A percentile compares a stretch with the other conserved stretches of the same genome.
Evolutionary conservation across 768 basidiomycete species (phyloP).

Genomic region (Boletus edulis): DNA sequence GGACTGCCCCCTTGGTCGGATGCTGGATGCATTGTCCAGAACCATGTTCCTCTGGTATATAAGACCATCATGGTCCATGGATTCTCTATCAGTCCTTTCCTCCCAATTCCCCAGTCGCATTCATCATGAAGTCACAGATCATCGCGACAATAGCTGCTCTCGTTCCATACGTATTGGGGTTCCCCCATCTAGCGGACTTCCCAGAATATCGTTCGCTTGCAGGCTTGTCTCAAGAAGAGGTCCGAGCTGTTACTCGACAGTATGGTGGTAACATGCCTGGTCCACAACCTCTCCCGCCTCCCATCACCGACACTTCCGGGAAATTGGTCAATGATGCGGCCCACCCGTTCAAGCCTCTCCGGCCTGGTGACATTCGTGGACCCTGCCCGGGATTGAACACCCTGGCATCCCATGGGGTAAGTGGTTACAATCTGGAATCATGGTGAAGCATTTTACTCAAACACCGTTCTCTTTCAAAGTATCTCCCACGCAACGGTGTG

Average conservation of each 20-base stretch:
- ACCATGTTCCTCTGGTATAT: no score
- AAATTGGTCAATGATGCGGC: constrained; percentile 8
- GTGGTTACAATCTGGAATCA: not conserved
- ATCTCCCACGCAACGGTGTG: constrained; percentile 13
- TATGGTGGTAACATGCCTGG: constrained; percentile 15
- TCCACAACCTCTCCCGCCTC: constrained; percentile 8
- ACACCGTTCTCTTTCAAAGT: constrained; percentile 2
- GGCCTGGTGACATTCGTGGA: constrained; percentile 17
- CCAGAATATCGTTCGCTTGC: constrained; percentile 16
- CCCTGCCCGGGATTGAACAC: constrained; percentile 24
- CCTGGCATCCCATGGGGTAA: constrained; percentile 21
- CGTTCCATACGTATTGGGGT: not conserved
- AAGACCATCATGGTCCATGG: no score
- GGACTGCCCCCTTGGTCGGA: no score
- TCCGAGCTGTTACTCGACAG: constrained; percentile 3
- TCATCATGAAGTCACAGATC: not conserved
- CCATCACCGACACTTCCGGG: constrained; percentile 20
- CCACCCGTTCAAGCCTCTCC: constrained; percentile 8
- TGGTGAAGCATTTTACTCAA: not conserved
- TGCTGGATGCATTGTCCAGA: no score
- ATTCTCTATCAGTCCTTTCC: no score
- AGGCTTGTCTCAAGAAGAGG: constrained; percentile 14
- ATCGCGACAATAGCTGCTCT: not conserved
- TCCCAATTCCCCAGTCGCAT: no score
- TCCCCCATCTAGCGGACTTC: constrained; percentile 9